Conservation (phyloP, 768 basidiomycete species). For the Nidula microcarpa region DNA sequence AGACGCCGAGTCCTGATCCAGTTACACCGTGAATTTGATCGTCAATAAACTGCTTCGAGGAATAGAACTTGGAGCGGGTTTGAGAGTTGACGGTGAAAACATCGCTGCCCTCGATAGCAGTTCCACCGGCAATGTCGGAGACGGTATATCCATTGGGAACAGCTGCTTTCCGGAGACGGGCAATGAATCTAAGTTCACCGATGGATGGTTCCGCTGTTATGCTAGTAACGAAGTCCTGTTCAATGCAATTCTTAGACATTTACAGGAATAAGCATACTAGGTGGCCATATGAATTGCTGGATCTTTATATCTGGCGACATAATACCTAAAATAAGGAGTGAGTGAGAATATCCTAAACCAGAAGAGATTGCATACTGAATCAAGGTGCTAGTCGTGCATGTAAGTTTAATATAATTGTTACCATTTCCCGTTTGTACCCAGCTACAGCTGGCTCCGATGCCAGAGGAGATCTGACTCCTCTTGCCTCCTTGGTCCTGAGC, state of each 20-base stretch:
- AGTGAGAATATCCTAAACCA: background rate
- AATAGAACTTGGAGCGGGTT: slow-evolving; percentile 31
- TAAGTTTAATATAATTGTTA: slow-evolving; percentile 32
- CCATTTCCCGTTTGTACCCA: slow-evolving; percentile 20
- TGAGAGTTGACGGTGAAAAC: slow-evolving; percentile 25
- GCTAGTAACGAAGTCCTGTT: too few relatives aligned
- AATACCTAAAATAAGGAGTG: slow-evolving; percentile 19
- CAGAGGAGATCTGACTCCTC: slow-evolving; percentile 26
- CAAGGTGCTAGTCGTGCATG: slow-evolving; percentile 28
- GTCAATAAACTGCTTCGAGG: slow-evolving; percentile 30
- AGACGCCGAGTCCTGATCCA: slow-evolving; percentile 23
- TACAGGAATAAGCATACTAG: slow-evolving; percentile 15
- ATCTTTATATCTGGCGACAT: slow-evolving; percentile 27
- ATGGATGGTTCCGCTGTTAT: slow-evolving; percentile 29
- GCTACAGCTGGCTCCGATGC: slow-evolving; percentile 26
- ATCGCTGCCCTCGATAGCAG: slow-evolving; percentile 32
- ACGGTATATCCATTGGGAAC: slow-evolving; percentile 22
- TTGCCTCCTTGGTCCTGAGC: slow-evolving; percentile 24
- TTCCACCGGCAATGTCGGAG: slow-evolving; percentile 24
- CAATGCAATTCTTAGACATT: background rate
- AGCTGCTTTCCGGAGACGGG: slow-evolving; percentile 22
- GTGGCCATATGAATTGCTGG: slow-evolving; percentile 36
- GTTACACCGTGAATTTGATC: slow-evolving; percentile 28
- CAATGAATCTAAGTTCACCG: slow-evolving; percentile 34
- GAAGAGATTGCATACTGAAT: slow-evolving; percentile 18